These are phyloP conservation scores for Rhytidhysteron rufulum DNA, from an alignment of 2,329 filamentous ascomycete species.

Conservation along the genomic window DNA sequence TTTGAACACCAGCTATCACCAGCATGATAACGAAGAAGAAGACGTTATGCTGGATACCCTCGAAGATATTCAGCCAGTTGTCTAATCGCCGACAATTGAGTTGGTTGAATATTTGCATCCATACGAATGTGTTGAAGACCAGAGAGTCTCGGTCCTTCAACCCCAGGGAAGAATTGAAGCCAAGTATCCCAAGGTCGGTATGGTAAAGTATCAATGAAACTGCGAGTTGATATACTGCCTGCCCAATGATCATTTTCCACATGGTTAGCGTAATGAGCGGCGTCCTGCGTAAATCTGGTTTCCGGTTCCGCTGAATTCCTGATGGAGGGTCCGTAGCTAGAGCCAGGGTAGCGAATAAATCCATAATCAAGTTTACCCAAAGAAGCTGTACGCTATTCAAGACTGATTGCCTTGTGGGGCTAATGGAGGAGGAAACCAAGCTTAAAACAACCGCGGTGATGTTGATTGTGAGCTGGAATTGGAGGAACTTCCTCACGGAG, in stretches of 20 bases:
- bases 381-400: conserved; percentile 92
- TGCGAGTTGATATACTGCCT: conserved; percentile 58
- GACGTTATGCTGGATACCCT: conserved; percentile 53
- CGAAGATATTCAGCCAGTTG: conserved; percentile 60
- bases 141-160: conserved; percentile 56
- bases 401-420: conserved; percentile 79
- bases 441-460: conserved; percentile 97
- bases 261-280: conserved; percentile 62
- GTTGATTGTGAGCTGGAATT: conserved; percentile 93
- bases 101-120: conserved; percentile 71
- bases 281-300: conserved; percentile 84
- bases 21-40: conserved; percentile 57
- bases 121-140: conserved; percentile 68
- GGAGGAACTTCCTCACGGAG: conserved; percentile 98
- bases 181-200: conserved; percentile 54
- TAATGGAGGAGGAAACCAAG: conserved; percentile 90
- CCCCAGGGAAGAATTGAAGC: conserved; percentile 50
- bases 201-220: conserved; percentile 61
- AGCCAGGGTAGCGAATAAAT: conserved; percentile 90
- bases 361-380: conserved; percentile 97
- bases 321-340: conserved; percentile 96
- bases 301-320: conserved; percentile 88
- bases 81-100: conserved; percentile 63
- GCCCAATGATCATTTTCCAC: conserved; percentile 65
- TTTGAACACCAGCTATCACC: conserved; percentile 56